Percentiles rank a stretch among this genome's conserved stretches.
phyloP scores from a whole-genome alignment of 371 early-diverging fungal genomes.

The Polyrhizophydium stewartii region DNA sequence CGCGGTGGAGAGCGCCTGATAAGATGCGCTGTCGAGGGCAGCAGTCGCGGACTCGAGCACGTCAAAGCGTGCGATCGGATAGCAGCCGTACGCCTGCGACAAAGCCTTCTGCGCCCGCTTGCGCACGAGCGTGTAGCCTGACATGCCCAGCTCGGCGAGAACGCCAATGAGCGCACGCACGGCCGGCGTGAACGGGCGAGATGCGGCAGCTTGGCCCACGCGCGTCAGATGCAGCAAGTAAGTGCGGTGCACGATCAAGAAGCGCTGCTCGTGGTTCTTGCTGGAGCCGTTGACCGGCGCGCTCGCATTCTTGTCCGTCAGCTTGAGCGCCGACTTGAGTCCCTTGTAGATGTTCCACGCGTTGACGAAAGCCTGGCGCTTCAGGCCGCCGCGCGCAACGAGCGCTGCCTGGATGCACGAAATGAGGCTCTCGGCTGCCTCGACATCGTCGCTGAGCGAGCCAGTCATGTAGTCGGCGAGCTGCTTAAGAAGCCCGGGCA shows the following conservation, averaged over 20 bases:
- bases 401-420: not conserved
- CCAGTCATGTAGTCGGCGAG: not conserved
- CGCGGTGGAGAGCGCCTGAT: too few relatives aligned
- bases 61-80: not conserved
- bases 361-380: constrained; percentile 45
- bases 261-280: constrained; percentile 11
- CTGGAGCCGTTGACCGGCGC: constrained; percentile 5
- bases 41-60: too few relatives aligned
- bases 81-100: not conserved
- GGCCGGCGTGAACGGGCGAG: not conserved
- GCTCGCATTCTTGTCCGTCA: constrained; percentile 29
- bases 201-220: constrained; percentile 53
- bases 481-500: too few relatives aligned
- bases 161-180: constrained; percentile 50
- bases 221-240: constrained; percentile 57
- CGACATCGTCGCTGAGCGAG: not conserved
- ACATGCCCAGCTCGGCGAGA: constrained; percentile 60
- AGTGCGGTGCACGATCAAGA: constrained; percentile 42
- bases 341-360: constrained; percentile 56
- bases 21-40: not conserved
- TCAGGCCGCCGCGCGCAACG: constrained; percentile 40
- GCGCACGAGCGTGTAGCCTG: constrained; percentile 72
- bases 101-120: constrained; percentile 55
- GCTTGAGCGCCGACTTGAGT: constrained; percentile 44
- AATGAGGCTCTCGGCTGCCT: not conserved